Evolutionary conservation across 768 basidiomycete species (phyloP).

Genomic region (Sporobolomyces phaffii): DNA sequence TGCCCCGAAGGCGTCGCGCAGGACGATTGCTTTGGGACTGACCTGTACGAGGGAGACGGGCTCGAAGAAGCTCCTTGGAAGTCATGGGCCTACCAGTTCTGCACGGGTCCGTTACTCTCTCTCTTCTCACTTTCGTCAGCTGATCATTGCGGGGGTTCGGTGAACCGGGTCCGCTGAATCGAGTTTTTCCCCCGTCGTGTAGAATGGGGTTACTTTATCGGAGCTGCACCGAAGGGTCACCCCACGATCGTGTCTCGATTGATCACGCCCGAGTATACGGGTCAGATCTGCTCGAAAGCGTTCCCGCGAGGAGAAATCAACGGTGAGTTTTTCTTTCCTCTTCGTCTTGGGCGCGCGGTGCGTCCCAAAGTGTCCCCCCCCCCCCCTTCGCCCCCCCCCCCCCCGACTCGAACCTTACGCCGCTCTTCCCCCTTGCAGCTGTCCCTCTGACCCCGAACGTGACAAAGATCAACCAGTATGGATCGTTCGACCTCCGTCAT

Average conservation of each 20-base stretch:
- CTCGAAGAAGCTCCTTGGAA: conserved; percentile 68
- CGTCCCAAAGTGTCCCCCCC: no score
- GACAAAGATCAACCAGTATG: conserved; percentile 37
- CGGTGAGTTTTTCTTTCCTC: neutral
- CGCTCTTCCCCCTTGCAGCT: neutral
- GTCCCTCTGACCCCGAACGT: conserved; percentile 27
- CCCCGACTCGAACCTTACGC: conserved; percentile 43
- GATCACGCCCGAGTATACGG: conserved; percentile 65
- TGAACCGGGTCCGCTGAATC: no score
- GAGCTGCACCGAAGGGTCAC: conserved; percentile 52
- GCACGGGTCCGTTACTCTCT: conserved; percentile 49
- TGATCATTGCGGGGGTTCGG: no score
- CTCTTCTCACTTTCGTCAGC: neutral
- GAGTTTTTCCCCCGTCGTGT: conserved; percentile 57
- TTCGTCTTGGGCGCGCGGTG: neutral
- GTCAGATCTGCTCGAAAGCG: conserved; percentile 63
- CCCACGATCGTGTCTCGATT: conserved; percentile 74
- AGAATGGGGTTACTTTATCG: conserved; percentile 90
- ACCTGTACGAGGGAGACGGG: conserved; percentile 58
- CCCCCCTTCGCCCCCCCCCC: no score
- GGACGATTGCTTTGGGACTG: conserved; percentile 78
- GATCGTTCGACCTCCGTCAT: conserved; percentile 14
- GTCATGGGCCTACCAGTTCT: conserved; percentile 67
- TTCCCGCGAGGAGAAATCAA: conserved; percentile 41
- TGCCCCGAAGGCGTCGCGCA: conserved; percentile 54